Percentiles rank a stretch among this genome's conserved stretches.
Conservation (phyloP, 352 stramenopile genomes). For the Phytophthora fragariae region DNA sequence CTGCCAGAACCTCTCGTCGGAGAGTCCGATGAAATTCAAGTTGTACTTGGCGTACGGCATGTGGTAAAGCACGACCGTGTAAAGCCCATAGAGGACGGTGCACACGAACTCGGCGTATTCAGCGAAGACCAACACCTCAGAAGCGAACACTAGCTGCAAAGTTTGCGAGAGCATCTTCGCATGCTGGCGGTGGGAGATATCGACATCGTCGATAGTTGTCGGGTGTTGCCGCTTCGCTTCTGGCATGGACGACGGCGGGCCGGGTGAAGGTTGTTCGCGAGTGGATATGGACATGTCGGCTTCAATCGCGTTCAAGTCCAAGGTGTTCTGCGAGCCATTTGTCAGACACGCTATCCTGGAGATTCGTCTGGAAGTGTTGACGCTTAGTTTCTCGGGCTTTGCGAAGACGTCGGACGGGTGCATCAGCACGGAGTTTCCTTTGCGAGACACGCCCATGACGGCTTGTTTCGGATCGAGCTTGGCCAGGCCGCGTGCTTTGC, state of each 20-base stretch:
- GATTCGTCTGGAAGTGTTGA: constrained; percentile 4
- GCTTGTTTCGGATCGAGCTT: constrained; percentile 9
- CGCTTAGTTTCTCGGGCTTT: constrained; percentile 1
- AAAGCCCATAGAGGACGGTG: constrained; percentile 34
- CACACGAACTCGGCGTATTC: constrained; percentile 47
- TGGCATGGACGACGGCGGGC: background rate
- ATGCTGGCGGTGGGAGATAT: constrained; percentile 25
- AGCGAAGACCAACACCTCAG: constrained; percentile 33
- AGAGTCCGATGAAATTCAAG: constrained; percentile 16
- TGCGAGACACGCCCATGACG: constrained; percentile 1
- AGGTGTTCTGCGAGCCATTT: constrained; percentile 3
- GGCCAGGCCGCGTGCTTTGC: constrained; percentile 8
- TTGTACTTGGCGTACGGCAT: constrained; percentile 29
- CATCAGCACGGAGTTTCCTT: constrained; percentile 2
- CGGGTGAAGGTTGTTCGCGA: constrained; percentile 9
- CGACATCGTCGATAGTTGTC: constrained; percentile 24
- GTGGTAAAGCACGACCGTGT: constrained; percentile 25
- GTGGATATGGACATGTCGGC: background rate
- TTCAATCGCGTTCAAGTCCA: constrained; percentile 14
- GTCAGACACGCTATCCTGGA: constrained; percentile 5
- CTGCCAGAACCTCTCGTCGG: background rate
- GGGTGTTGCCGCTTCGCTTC: background rate
- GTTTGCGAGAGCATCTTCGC: constrained; percentile 27
- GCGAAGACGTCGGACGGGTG: constrained; percentile 4
- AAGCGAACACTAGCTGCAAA: constrained; percentile 34